Conservation (phyloP, 495 filamentous ascomycete species). For the Aspergillus affinis region DNA sequence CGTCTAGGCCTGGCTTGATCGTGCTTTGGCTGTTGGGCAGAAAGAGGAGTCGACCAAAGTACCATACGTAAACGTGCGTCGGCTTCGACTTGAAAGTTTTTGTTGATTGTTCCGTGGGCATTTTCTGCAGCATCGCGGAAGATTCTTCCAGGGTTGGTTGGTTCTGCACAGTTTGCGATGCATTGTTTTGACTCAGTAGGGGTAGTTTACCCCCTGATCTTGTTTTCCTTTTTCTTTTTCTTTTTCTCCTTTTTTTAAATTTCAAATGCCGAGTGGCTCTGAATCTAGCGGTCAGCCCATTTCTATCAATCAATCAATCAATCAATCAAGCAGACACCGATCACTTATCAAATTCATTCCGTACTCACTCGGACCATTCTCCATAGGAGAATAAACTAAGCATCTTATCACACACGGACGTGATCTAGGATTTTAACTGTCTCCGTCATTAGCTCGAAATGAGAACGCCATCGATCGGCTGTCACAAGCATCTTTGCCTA, state of each 20-base stretch:
- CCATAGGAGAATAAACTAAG: no score
- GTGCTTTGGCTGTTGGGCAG: not conserved
- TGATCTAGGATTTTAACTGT: not conserved
- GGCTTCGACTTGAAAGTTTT: not conserved
- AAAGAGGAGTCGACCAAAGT: not conserved
- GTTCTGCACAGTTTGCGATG: not conserved
- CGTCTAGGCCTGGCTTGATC: not conserved
- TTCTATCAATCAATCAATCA: not conserved
- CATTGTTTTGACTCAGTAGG: not conserved
- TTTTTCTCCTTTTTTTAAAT: not conserved
- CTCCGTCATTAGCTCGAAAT: not conserved
- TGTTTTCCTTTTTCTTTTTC: no score
- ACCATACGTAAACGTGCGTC: not conserved
- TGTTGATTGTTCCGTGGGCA: not conserved
- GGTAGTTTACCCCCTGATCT: no score
- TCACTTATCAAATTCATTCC: no score
- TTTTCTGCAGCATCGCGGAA: not conserved
- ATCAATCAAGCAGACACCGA: not conserved
- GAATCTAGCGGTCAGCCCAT: not conserved
- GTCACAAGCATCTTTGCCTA: not conserved
- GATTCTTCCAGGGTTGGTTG: not conserved
- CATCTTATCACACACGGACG: no score
- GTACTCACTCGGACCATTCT: no score
- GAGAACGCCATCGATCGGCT: no score
- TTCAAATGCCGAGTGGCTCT: not conserved